Evolutionary conservation across 441 rosid genomes (phyloP), one percentile per base, ranked within the genome.

Genomic region (Viola pubescens): DNA sequence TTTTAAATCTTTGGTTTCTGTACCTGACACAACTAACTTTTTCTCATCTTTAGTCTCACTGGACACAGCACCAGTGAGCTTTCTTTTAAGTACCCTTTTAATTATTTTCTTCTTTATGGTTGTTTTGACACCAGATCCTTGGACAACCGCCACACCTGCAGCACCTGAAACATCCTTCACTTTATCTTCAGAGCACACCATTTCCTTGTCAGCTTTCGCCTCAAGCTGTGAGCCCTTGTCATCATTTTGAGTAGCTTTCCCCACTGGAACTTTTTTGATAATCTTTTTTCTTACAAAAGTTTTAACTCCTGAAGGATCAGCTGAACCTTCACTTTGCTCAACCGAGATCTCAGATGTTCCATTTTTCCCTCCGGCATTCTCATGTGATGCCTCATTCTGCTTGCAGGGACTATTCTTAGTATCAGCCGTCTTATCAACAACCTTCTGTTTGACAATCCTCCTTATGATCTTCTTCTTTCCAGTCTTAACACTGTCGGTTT

Each of bases 31-130:
- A 69, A 41, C 72, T 57, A 68, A 78, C 52, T 60, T 77, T 54
- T 58, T 63, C 60, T 62, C 79, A 67, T 70, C 86, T 71, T 78
- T 77, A 37, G 62, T 59, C 59, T 67, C 90, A 63, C 48, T 65
- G 56, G 73, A 71, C 61, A 48, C 79, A 39, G 49, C 74, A 54
- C 72, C 79, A 60, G 80, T 59, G 38, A 77, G 76, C 82, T 91
- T 94, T 74, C 77, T 81, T 78, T 85, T 90, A 56, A 85, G 74
- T 26, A 94, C 95, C 76, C 87, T 85, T 75, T 77, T 94, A 59
- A 94, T 77, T 55, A 94, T 68, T 76, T 88, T 90, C 79, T 79
- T 90, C 75, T 88, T 88, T 47, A 81, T 54, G 37, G 81, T 70
- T 60, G 84, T 74, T 59, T 85, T 88, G 69, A 67, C 81, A 69